Evolutionary conservation across 148 eudicot species (phyloP).

Genomic region (Rhododendron henanense): DNA sequence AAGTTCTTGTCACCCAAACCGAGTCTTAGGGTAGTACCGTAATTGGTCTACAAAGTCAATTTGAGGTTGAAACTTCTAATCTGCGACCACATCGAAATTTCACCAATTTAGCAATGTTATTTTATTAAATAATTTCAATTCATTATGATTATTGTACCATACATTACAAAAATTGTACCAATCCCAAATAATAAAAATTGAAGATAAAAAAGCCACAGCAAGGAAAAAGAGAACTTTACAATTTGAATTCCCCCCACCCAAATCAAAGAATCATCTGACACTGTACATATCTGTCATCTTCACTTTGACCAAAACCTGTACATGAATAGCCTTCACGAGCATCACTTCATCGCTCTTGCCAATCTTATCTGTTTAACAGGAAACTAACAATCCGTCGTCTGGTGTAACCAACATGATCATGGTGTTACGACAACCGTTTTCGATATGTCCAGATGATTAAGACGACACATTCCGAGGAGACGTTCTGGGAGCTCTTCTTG

Average conservation of each 20-base stretch:
- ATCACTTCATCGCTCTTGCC: neutral
- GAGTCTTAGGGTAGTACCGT: too few relatives aligned
- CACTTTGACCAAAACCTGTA: neutral
- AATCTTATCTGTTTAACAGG: neutral
- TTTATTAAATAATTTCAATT: neutral
- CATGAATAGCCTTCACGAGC: neutral
- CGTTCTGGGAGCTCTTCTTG: slow-evolving; percentile 67
- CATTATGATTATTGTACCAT: neutral
- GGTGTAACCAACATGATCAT: slow-evolving; percentile 15
- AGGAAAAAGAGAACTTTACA: neutral
- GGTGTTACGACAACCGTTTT: slow-evolving; percentile 43
- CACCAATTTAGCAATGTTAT: neutral
- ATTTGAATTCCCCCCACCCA: neutral
- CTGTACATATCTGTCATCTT: neutral
- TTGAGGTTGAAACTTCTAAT: neutral
- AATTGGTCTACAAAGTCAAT: neutral
- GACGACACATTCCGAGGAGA: slow-evolving; percentile 71
- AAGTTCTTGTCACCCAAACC: too few relatives aligned
- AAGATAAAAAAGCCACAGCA: neutral
- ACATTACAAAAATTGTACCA: neutral
- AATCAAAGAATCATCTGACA: neutral
- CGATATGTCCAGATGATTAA: slow-evolving; percentile 54
- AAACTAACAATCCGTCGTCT: neutral
- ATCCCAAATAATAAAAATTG: neutral
- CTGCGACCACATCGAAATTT: neutral